Evolutionary conservation across 106 monocot species (phyloP).

Genomic region (Dioscorea alata): DNA sequence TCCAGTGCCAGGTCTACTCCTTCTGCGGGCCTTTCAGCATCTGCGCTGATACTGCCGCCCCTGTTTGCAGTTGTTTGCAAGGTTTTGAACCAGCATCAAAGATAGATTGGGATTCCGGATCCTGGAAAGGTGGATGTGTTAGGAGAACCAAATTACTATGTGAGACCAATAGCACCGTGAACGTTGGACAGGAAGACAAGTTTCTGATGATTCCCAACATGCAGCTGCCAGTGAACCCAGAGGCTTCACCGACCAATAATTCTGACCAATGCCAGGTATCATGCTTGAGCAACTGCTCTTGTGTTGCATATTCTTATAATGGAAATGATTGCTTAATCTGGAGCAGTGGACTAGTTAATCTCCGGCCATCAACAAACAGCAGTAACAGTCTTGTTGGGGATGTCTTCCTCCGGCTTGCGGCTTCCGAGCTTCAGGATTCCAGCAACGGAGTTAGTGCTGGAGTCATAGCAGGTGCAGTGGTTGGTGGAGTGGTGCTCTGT

Average conservation of each 20-base stretch:
- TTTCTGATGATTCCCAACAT: conserved; percentile 5
- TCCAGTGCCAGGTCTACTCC: conserved; percentile 9
- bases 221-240: neutral
- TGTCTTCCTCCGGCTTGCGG: conserved; percentile 19
- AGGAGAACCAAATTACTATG: conserved; percentile 3
- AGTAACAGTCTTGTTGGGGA: neutral
- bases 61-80: conserved; percentile 7
- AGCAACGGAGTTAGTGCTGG: neutral
- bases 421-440: conserved; percentile 6
- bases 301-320: conserved; percentile 11
- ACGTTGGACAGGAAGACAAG: neutral
- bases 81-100: conserved; percentile 6
- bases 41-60: neutral
- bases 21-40: conserved; percentile 18
- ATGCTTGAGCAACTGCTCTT: conserved; percentile 18
- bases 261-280: conserved; percentile 5
- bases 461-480: neutral
- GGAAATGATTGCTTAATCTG: neutral
- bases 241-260: neutral
- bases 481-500: neutral
- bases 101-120: neutral
- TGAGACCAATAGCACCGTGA: neutral
- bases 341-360: conserved; percentile 2
- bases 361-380: neutral
- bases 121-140: conserved; percentile 6